Conservation (phyloP, 768 basidiomycete genomes). For the Grammothele lineata region DNA sequence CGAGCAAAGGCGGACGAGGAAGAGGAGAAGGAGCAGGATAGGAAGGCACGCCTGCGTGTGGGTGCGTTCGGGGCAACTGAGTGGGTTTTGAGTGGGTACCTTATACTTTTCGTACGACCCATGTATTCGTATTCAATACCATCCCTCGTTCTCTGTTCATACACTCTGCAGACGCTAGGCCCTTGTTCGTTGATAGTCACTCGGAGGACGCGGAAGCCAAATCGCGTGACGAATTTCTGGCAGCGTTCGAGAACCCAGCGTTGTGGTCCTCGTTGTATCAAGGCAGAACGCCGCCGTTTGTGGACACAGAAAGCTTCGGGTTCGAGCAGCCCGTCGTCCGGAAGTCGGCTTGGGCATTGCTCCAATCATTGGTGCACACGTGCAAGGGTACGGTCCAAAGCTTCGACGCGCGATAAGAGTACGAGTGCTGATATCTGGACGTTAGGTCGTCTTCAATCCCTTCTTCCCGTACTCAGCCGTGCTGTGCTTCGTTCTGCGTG, state of each 20-base stretch:
- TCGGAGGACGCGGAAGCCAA: neutral
- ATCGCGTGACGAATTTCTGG: neutral
- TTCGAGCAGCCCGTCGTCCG: conserved; percentile 67
- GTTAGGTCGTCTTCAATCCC: conserved; percentile 22
- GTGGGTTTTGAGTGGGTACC: conserved; percentile 56
- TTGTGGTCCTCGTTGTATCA: conserved; percentile 60
- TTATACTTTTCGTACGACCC: conserved; percentile 1
- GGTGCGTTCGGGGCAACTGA: conserved; percentile 61
- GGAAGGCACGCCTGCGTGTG: conserved; percentile 64
- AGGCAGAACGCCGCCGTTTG: conserved; percentile 38
- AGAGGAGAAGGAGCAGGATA: conserved; percentile 68
- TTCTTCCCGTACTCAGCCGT: conserved; percentile 47
- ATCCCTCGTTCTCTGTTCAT: neutral
- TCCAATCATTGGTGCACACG: conserved; percentile 41
- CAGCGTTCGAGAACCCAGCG: conserved; percentile 34
- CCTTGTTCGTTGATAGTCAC: too few species aligned
- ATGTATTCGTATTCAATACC: conserved; percentile 7
- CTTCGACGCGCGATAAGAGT: neutral
- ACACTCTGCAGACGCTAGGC: too few species aligned
- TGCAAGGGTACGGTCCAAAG: conserved; percentile 38
- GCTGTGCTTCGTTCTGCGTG: conserved; percentile 65
- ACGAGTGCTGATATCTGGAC: neutral
- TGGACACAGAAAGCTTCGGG: conserved; percentile 48
- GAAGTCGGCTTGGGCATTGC: conserved; percentile 60
- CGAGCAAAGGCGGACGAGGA: conserved; percentile 51